phyloP scores from a whole-genome alignment of 768 basidiomycete species.

The Lactifluus subvellereus region DNA sequence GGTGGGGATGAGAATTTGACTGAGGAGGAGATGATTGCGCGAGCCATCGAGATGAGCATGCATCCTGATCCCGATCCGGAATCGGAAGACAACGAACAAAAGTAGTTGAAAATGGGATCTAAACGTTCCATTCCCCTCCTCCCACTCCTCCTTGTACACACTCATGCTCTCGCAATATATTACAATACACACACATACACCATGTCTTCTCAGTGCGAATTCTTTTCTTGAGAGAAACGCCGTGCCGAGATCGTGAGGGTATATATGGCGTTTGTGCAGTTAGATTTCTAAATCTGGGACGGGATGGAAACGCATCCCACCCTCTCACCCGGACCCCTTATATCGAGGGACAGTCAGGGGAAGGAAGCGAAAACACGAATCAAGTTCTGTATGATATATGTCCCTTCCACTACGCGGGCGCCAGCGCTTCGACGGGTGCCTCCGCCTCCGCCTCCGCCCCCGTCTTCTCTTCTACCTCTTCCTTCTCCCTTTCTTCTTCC shows the following conservation, averaged over 20 bases:
- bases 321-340: too few species aligned
- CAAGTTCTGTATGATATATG: constrained; percentile 2
- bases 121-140: too few species aligned
- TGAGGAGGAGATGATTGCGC: constrained; percentile 86
- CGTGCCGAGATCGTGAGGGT: background rate
- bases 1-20: constrained; percentile 64
- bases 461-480: background rate
- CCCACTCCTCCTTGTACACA: background rate
- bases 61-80: constrained; percentile 40
- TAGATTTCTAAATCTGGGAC: constrained; percentile 5
- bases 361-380: too few species aligned
- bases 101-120: constrained; percentile 26
- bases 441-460: background rate
- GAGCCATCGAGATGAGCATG: constrained; percentile 95
- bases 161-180: background rate
- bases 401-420: background rate
- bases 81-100: constrained; percentile 41
- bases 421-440: background rate
- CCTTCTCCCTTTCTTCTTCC: constrained; percentile 26
- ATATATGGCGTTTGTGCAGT: background rate
- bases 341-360: too few species aligned
- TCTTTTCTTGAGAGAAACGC: background rate
- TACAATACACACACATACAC: background rate
- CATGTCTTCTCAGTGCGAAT: background rate
- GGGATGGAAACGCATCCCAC: background rate